Evolutionary conservation across 352 stramenopile species (phyloP).

Genomic region (Pythium dissotocum): DNA sequence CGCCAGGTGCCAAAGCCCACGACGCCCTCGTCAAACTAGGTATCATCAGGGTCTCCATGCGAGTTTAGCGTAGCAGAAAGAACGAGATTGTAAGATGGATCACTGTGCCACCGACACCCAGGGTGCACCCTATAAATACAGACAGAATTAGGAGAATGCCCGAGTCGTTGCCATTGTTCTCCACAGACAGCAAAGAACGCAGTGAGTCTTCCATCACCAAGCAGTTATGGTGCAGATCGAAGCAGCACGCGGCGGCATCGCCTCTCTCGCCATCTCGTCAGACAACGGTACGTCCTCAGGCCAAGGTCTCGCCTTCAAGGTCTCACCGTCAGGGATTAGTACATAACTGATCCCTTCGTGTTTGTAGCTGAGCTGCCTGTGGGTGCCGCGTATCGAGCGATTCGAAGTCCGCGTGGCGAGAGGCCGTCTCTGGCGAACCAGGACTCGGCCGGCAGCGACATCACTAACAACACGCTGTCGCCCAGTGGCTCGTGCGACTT

Average conservation of each 20-base stretch:
- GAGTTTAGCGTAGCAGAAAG: neutral
- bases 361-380: conserved; percentile 41
- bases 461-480: conserved; percentile 11
- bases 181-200: neutral
- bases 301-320: neutral
- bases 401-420: conserved; percentile 38
- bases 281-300: conserved; percentile 15
- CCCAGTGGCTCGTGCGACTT: conserved; percentile 19
- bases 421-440: conserved; percentile 9
- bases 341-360: neutral
- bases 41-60: neutral
- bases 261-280: conserved; percentile 9
- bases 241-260: neutral
- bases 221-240: conserved; percentile 18
- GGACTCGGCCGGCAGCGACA: conserved; percentile 16
- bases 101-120: neutral
- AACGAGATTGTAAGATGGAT: neutral
- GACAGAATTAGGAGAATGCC: neutral
- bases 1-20: conserved; percentile 26
- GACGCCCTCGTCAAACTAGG: conserved; percentile 7
- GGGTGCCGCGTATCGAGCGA: conserved; percentile 49
- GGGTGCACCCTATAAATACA: conserved; percentile 27
- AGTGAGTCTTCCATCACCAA: no score
- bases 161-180: neutral
- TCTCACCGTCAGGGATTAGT: neutral